Evolutionary conservation across 2,329 filamentous ascomycete genomes (phyloP).

Genomic region (Fusarium concolor): DNA sequence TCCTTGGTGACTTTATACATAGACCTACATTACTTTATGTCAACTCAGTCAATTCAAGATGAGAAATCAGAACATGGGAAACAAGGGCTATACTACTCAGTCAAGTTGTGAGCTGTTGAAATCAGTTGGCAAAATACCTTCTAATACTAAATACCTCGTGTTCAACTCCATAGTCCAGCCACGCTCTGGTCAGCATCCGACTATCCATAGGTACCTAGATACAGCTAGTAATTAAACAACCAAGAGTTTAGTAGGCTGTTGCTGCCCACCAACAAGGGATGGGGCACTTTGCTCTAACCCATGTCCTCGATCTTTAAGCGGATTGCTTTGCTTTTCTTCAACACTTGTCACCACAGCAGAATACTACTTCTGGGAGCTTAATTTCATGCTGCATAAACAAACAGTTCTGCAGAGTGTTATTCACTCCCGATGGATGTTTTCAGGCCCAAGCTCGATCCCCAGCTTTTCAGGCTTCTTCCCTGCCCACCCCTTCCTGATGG

Average conservation of each 20-base stretch:
- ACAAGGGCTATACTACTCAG: not conserved
- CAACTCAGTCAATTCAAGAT: constrained; percentile 6
- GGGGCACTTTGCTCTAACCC: constrained; percentile 21
- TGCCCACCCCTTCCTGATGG: constrained; percentile 3
- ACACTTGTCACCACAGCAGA: not conserved
- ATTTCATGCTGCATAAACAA: constrained; percentile 13
- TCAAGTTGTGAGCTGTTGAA: not conserved
- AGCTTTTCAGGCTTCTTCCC: constrained; percentile 33
- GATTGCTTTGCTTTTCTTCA: constrained; percentile 1
- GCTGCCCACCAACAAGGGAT: constrained; percentile 28
- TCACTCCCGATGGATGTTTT: not conserved
- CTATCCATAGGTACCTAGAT: too few species aligned
- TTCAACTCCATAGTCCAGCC: not conserved
- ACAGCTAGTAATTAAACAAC: not conserved
- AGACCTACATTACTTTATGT: constrained; percentile 26
- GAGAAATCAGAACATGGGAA: constrained; percentile 18
- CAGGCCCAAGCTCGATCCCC: constrained; percentile 30
- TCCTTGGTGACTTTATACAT: constrained; percentile 14
- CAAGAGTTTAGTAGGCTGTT: constrained; percentile 6
- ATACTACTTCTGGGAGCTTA: constrained; percentile 19
- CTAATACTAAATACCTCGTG: not conserved
- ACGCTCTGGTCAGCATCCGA: not conserved
- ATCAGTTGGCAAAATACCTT: not conserved
- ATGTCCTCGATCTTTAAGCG: constrained; percentile 28
- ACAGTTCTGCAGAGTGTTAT: constrained; percentile 1